Evolutionary conservation across 2,329 filamentous ascomycete species (phyloP).

Genomic region (Cadophora sp.): DNA sequence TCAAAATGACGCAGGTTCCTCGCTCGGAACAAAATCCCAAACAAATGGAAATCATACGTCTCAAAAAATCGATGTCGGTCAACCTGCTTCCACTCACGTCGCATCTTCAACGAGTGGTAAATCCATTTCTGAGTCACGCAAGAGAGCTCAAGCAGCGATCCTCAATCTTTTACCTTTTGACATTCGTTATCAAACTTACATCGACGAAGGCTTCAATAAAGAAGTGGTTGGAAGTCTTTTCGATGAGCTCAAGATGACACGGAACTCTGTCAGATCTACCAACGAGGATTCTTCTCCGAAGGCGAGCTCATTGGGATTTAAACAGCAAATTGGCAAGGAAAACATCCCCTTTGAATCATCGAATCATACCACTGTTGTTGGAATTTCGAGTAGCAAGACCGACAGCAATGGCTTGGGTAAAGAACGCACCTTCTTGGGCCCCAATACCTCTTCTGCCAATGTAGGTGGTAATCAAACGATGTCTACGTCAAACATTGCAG

Average conservation of each 20-base stretch:
- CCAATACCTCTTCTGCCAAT: slow-evolving; percentile 50
- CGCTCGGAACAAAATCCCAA: slow-evolving; percentile 15
- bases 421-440: background rate
- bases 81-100: background rate
- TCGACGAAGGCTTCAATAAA: slow-evolving; percentile 75
- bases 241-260: slow-evolving; percentile 65
- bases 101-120: slow-evolving; percentile 19
- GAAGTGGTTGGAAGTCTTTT: slow-evolving; percentile 69
- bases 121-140: slow-evolving; percentile 43
- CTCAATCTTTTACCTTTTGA: slow-evolving; percentile 69
- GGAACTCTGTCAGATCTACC: slow-evolving; percentile 36
- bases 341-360: background rate
- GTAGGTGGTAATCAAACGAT: background rate
- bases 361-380: background rate
- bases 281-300: background rate
- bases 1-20: slow-evolving; percentile 19
- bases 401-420: slow-evolving; percentile 1
- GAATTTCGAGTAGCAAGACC: background rate
- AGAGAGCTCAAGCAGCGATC: slow-evolving; percentile 71
- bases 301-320: background rate
- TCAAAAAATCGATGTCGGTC: slow-evolving; percentile 12
- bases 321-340: slow-evolving; percentile 52
- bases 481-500: background rate
- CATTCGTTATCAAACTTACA: slow-evolving; percentile 75
- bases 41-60: slow-evolving; percentile 21